These are phyloP conservation scores for Scytalidium lignicola DNA, from an alignment of 2,329 filamentous ascomycete species.

Conservation along the genomic window DNA sequence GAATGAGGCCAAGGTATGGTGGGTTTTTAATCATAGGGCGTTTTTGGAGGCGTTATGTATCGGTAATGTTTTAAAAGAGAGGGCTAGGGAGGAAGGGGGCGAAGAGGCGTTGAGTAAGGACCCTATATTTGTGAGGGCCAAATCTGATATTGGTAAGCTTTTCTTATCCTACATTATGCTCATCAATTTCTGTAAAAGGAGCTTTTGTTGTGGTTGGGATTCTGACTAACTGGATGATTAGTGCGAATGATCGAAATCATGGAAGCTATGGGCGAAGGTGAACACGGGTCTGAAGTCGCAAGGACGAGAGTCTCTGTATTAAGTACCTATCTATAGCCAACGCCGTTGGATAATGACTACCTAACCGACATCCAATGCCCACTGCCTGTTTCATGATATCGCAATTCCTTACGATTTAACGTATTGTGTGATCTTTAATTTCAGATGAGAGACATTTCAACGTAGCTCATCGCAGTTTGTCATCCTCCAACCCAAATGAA, in stretches of 20 bases:
- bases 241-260: slow-evolving; percentile 61
- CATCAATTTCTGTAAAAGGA: not conserved
- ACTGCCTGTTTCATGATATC: not conserved
- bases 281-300: slow-evolving; percentile 53
- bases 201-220: not conserved
- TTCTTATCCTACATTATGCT: not conserved
- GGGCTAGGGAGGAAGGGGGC: slow-evolving; percentile 39
- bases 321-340: slow-evolving; percentile 37
- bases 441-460: not conserved
- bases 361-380: not conserved
- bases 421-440: too few species aligned
- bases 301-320: slow-evolving; percentile 54
- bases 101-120: slow-evolving; percentile 44
- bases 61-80: slow-evolving; percentile 52
- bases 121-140: slow-evolving; percentile 55
- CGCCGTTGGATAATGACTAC: slow-evolving; percentile 1
- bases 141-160: slow-evolving; percentile 54
- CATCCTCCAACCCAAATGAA: not conserved
- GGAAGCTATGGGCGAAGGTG: slow-evolving; percentile 50
- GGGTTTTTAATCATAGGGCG: slow-evolving; percentile 77
- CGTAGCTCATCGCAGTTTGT: not conserved
- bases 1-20: slow-evolving; percentile 72
- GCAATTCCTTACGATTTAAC: not conserved
- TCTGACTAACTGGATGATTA: slow-evolving; percentile 22
- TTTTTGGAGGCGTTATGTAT: slow-evolving; percentile 73